Conservation (phyloP, 2,329 filamentous ascomycete genomes). For the Beauveria sp. region DNA sequence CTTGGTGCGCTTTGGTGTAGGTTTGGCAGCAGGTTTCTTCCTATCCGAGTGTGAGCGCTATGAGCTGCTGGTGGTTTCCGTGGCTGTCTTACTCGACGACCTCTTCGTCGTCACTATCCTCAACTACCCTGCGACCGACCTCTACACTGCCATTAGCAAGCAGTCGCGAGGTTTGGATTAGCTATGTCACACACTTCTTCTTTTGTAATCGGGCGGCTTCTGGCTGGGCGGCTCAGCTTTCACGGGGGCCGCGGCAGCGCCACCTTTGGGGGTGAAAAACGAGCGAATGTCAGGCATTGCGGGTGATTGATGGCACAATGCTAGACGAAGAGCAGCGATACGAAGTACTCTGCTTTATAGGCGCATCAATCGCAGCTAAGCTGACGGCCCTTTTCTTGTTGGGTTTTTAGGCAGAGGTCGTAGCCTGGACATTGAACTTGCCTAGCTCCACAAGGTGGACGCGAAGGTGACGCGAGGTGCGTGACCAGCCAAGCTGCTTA, state of each 20-base stretch:
- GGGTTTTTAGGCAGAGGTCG: slow-evolving; percentile 15
- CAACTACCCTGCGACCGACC: slow-evolving; percentile 58
- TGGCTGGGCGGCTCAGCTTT: slow-evolving; percentile 39
- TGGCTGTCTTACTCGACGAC: slow-evolving; percentile 37
- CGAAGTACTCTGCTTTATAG: slow-evolving; percentile 16
- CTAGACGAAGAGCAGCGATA: neutral
- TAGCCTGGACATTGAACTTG: slow-evolving; percentile 26
- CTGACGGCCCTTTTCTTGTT: neutral
- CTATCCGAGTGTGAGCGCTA: slow-evolving; percentile 28
- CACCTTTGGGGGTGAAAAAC: slow-evolving; percentile 78
- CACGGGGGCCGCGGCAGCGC: slow-evolving; percentile 46
- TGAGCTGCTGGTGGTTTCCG: neutral
- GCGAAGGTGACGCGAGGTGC: slow-evolving; percentile 40
- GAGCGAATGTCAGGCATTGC: slow-evolving; percentile 84
- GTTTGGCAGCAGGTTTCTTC: slow-evolving; percentile 48
- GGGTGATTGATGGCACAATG: slow-evolving; percentile 1
- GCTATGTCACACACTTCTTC: neutral
- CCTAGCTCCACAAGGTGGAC: slow-evolving; percentile 22
- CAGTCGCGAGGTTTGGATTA: neutral
- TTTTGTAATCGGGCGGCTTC: slow-evolving; percentile 37
- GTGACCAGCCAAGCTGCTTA: slow-evolving; percentile 27
- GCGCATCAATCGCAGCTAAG: slow-evolving; percentile 12
- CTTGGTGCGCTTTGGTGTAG: slow-evolving; percentile 39
- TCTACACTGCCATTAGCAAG: slow-evolving; percentile 26
- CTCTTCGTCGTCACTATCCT: slow-evolving; percentile 77